A percentile compares a stretch with the other conserved stretches of the same genome.
Evolutionary conservation across 305 asterid species (phyloP).

Genomic region (Fraxinus platypoda): DNA sequence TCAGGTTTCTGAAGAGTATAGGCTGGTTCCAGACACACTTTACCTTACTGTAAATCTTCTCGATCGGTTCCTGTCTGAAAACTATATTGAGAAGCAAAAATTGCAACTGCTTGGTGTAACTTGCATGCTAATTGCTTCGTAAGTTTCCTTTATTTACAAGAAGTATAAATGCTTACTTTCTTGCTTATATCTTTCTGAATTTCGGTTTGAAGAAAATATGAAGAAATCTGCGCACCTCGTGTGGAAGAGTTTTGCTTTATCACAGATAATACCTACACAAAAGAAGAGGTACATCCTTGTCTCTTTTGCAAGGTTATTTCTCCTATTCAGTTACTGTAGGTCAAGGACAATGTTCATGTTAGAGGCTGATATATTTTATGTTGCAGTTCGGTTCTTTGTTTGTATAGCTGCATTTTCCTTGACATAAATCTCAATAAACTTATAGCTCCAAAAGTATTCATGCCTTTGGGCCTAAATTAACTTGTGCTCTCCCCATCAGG

Average conservation of each 20-base stretch:
- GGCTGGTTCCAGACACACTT: constrained; percentile 91
- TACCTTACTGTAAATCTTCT: constrained; percentile 96
- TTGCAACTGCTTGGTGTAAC: constrained; percentile 96
- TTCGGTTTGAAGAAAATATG: constrained; percentile 67
- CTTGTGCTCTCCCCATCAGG: neutral
- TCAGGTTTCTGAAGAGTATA: constrained; percentile 95
- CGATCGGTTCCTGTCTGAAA: constrained; percentile 80
- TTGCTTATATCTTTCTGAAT: constrained; percentile 18
- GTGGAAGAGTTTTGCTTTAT: constrained; percentile 93
- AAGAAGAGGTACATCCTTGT: constrained; percentile 67
- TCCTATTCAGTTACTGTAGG: neutral
- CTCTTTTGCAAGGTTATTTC: constrained; percentile 10
- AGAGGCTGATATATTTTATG: neutral
- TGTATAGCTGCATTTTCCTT: constrained; percentile 3
- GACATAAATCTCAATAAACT: constrained; percentile 2
- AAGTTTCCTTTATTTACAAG: constrained; percentile 34
- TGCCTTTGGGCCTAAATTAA: neutral
- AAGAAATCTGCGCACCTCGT: constrained; percentile 95
- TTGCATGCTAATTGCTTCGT: constrained; percentile 99
- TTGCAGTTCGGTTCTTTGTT: neutral
- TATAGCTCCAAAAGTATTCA: neutral
- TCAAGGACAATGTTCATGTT: neutral
- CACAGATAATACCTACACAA: constrained; percentile 86
- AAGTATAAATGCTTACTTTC: constrained; percentile 6
- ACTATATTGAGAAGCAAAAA: constrained; percentile 78